These are phyloP conservation scores for Zasmidium angulare DNA, from an alignment of 2,329 filamentous ascomycete species.

Conservation along the genomic window DNA sequence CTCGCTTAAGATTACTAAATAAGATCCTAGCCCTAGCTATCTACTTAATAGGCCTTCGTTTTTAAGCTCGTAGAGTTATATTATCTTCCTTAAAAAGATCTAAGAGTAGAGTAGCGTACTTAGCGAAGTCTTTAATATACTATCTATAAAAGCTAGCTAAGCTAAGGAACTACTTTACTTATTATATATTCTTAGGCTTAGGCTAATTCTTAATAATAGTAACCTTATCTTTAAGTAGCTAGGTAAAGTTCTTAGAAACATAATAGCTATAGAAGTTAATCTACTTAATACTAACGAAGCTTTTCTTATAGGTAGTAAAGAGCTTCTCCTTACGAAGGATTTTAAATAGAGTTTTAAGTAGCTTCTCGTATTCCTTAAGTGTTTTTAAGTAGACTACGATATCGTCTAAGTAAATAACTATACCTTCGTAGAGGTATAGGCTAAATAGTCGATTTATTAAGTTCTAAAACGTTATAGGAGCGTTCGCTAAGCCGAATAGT, in stretches of 20 bases:
- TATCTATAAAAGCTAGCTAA: no score
- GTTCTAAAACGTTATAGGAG: no score
- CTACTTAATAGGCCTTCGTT: no score
- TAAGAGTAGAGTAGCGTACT: no score
- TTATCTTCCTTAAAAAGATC: no score
- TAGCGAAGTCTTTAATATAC: no score
- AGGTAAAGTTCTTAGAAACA: conserved; percentile 13
- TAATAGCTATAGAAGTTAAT: conserved; percentile 24
- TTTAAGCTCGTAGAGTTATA: no score
- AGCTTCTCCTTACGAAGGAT: conserved; percentile 16
- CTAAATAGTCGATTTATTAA: no score
- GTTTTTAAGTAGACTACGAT: neutral
- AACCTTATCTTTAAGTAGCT: neutral
- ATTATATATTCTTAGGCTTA: neutral
- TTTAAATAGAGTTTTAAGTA: conserved; percentile 11
- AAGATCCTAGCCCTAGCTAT: neutral
- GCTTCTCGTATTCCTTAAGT: neutral
- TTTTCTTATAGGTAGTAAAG: no score
- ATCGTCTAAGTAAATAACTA: conserved; percentile 8
- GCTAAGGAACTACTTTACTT: neutral
- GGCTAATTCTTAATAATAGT: neutral
- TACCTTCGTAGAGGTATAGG: conserved; percentile 27
- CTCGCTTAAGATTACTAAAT: neutral
- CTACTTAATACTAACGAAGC: no score
- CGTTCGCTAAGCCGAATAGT: no score